A percentile compares a stretch with the other conserved stretches of the same genome.
These are phyloP conservation scores for Cucurbita pepo DNA, from an alignment of 306 rosid species.

Conservation along the genomic window DNA sequence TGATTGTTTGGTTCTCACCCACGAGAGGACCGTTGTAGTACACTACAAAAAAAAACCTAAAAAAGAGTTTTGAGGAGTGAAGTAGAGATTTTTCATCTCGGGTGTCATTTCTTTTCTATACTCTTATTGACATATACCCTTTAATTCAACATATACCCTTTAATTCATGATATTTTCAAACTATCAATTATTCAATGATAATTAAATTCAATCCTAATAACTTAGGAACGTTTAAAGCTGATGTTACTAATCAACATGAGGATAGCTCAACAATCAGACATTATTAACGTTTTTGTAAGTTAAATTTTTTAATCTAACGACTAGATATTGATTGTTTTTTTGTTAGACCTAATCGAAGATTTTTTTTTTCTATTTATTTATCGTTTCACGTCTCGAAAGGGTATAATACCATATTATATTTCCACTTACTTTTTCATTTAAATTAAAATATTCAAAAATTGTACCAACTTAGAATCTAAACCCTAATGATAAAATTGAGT, in stretches of 20 bases:
- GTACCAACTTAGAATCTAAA: not conserved
- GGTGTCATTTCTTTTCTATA: too few species aligned
- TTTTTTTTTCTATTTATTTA: not conserved
- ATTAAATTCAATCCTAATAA: not conserved
- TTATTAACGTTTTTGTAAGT: too few species aligned
- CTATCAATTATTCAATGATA: not conserved
- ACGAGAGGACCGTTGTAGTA: too few species aligned
- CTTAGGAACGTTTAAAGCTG: not conserved
- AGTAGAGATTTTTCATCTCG: too few species aligned
- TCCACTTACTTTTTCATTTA: not conserved
- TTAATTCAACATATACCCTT: too few species aligned
- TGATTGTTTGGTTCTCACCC: too few species aligned
- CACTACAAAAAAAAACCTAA: too few species aligned
- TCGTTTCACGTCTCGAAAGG: not conserved
- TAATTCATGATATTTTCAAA: too few species aligned
- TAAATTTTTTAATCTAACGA: too few species aligned
- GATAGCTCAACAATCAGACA: too few species aligned
- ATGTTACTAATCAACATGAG: not conserved
- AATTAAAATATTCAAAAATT: not conserved
- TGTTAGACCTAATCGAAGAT: not conserved
- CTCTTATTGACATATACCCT: too few species aligned
- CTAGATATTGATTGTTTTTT: not conserved
- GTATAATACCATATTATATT: not conserved
- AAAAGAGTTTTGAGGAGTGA: too few species aligned
- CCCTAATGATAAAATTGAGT: not conserved